Percentiles rank a stretch among this genome's conserved stretches.
phyloP scores from a whole-genome alignment of 1,139 yeast species.

The Yamadazyma triangularis region DNA sequence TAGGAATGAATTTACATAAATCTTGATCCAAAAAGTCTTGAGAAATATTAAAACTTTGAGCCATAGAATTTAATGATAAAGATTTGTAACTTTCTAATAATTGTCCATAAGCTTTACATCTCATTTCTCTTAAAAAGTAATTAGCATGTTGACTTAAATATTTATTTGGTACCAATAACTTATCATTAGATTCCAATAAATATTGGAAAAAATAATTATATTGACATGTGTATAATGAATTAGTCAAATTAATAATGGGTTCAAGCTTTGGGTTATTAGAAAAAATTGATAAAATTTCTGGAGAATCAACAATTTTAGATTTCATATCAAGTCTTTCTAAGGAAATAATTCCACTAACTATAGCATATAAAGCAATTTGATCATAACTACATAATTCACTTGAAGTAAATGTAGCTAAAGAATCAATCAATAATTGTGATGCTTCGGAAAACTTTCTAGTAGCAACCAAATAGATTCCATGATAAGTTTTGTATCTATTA shows the following conservation, averaged over 20 bases:
- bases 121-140: constrained; percentile 84
- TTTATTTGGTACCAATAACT: constrained; percentile 67
- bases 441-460: constrained; percentile 84
- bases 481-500: constrained; percentile 87
- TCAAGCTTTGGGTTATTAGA: constrained; percentile 70
- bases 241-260: constrained; percentile 80
- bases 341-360: constrained; percentile 78
- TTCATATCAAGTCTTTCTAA: constrained; percentile 84
- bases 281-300: constrained; percentile 81
- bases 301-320: constrained; percentile 83
- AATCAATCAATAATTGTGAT: constrained; percentile 77
- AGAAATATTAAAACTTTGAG: constrained; percentile 83
- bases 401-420: constrained; percentile 94
- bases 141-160: constrained; percentile 76
- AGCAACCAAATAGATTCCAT: constrained; percentile 79
- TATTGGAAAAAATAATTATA: constrained; percentile 77
- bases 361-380: constrained; percentile 84
- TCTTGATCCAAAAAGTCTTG: constrained; percentile 81
- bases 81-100: constrained; percentile 92
- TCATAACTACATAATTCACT: constrained; percentile 88
- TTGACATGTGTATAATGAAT: constrained; percentile 85
- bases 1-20: constrained; percentile 86
- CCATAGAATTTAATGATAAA: constrained; percentile 86
- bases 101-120: constrained; percentile 94
- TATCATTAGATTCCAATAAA: constrained; percentile 73